Base-by-base conservation (phyloP, 2,329 filamentous ascomycete genomes). In the Sordariomycetes sp. region DNA sequence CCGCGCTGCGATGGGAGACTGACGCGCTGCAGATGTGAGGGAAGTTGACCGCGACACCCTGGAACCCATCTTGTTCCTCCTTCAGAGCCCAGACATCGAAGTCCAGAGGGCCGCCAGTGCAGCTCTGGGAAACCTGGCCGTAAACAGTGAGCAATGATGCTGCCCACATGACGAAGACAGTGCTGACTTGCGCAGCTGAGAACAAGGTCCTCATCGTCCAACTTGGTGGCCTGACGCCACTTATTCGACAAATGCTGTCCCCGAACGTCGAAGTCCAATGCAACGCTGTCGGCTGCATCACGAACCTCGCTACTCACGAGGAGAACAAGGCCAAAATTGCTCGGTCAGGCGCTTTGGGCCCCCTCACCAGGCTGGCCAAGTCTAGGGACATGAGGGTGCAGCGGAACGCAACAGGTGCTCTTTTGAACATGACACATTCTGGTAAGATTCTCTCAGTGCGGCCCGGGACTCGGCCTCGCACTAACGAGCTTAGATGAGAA, bases 271-370 rank as follows among this genome's bases (percentile, higher is more conserved):
- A 98, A 58, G 92, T 98, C 18, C 92, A 98, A 62, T 98, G 92
- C 69, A 98, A 98, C 59, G 92, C 92, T 28, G 92, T 98, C 40
- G 92, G 92, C 33, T 98, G 92, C 66, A 98, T 98, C 58, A 98
- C 92, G 30, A 98, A 98, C 55, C 65, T 98, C 37, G 92, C 92
- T 35, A 98, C 92, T 3, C 92, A 98, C 53, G 92, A 98, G 63
- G 92, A 96, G 48, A 98, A 98, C 66, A 98, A 98, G 66, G 88
- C 92, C 38, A 95, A 94, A 65, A 98, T 98, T 57, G 92, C 92
- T 46, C 78, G 86, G 41, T 98, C 92, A 4, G 92, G 92, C 38
- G 92, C 92, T 35, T 70, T 98, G 37, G 86, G 83, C 7, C 92
- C 92, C 8, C 66, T 98, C 46, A 98, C 92, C 30, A 77, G 85